Conservation (phyloP, 192 early-diverging fungal genomes). For the Gamsiella multidivaricata region DNA sequence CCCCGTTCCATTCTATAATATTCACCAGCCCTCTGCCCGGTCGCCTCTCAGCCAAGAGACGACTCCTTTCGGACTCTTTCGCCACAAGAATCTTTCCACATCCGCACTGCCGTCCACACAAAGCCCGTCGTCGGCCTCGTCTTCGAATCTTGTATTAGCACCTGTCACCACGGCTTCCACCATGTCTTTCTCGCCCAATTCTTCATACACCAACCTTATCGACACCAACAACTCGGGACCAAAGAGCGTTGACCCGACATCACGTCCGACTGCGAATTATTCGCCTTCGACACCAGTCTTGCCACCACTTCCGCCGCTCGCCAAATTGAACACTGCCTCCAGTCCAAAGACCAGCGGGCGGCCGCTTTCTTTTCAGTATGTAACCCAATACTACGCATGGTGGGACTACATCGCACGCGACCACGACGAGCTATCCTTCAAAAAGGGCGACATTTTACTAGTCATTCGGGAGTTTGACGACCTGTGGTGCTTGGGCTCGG, state of each 20-base stretch:
- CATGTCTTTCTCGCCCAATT: conserved; percentile 30
- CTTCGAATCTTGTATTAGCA: conserved; percentile 26
- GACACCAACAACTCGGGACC: conserved; percentile 13
- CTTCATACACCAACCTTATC: conserved; percentile 36
- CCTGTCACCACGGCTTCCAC: conserved; percentile 26
- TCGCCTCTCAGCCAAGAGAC: conserved; percentile 52
- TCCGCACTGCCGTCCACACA: conserved; percentile 32
- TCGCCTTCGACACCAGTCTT: conserved; percentile 34
- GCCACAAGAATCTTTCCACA: conserved; percentile 50
- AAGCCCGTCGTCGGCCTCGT: conserved; percentile 13
- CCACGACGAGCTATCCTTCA: conserved; percentile 50
- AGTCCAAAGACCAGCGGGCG: conserved; percentile 36
- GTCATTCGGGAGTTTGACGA: conserved; percentile 51
- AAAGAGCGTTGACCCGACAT: conserved; percentile 8
- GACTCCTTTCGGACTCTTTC: conserved; percentile 51
- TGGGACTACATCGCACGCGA: conserved; percentile 55
- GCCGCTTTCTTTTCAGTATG: conserved; percentile 50
- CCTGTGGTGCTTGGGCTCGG: conserved; percentile 41
- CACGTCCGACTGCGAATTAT: conserved; percentile 5
- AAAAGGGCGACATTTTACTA: conserved; percentile 46
- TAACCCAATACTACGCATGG: conserved; percentile 49
- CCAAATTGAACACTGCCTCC: conserved; percentile 16
- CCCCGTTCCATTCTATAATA: conserved; percentile 32
- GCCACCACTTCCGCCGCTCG: conserved; percentile 32
- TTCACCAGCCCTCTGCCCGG: conserved; percentile 49